Percentiles rank a stretch among this genome's conserved stretches.
Evolutionary conservation across 1,139 yeast genomes (phyloP).

Genomic region (Blastobotrys capitulatus): DNA sequence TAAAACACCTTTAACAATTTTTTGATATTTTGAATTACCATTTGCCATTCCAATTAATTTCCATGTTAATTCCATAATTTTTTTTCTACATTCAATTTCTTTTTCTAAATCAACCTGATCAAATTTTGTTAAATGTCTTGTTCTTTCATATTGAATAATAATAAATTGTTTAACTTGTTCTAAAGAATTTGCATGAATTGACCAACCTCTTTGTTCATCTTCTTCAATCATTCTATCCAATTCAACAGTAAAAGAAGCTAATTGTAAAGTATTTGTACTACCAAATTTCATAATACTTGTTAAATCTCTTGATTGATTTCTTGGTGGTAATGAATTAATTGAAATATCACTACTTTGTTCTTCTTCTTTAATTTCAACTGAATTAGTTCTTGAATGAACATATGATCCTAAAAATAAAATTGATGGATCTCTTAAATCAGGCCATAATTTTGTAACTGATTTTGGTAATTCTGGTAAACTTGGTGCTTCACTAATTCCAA

Average conservation of each 20-base stretch:
- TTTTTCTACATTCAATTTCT: constrained; percentile 1
- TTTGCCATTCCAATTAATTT: constrained; percentile 5
- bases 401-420: constrained; percentile 31
- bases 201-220: constrained; percentile 3
- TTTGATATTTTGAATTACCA: constrained; percentile 10
- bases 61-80: constrained; percentile 9
- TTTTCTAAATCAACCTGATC: background rate
- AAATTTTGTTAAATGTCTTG: constrained; percentile 9
- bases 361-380: constrained; percentile 7
- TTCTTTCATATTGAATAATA: constrained; percentile 21
- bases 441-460: constrained; percentile 8
- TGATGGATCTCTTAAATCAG: constrained; percentile 28
- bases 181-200: constrained; percentile 17
- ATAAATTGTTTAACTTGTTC: constrained; percentile 18
- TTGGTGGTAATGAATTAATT: background rate
- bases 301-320: background rate
- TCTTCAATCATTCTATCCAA: constrained; percentile 19
- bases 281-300: background rate
- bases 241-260: constrained; percentile 29
- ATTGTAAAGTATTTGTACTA: constrained; percentile 26
- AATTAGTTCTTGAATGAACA: constrained; percentile 21
- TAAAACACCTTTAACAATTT: constrained; percentile 22
- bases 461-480: background rate
- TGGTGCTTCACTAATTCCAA: background rate
- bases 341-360: background rate